Evolutionary conservation across 2,329 filamentous ascomycete genomes (phyloP), one percentile per base, ranked within the genome.

Genomic region (Ophiostoma populinum): DNA sequence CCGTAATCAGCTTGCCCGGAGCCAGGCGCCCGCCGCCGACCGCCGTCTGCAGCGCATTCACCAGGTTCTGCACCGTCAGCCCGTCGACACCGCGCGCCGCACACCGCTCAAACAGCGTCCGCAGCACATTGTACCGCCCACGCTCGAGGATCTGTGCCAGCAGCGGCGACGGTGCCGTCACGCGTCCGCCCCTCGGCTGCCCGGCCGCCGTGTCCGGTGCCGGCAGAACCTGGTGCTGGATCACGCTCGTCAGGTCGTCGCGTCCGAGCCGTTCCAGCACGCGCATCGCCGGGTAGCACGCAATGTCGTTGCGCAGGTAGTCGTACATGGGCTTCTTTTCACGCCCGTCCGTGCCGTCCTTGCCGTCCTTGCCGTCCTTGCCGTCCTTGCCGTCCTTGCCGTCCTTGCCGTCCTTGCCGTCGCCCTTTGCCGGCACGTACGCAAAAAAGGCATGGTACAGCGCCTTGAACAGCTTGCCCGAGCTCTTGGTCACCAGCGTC

Each of bases 391-490:
- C n/a, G n/a, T n/a, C n/a, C n/a, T n/a, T n/a, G n/a, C n/a, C n/a
- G n/a, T n/a, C n/a, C n/a, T n/a, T n/a, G n/a, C n/a, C n/a, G n/a
- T n/a, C n/a, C n/a, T n/a, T n/a, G n/a, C n/a, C n/a, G n/a, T n/a
- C n/a, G 13, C 27, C 29, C 18, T 32, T n/a, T 2, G n/a, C 15
- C 8, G 83, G 72, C 11, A 79, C 8, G 18, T 37, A 75, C 41
- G 76, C 78, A 54, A 95, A 80, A 43, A 85, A 71, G 44, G 77
- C 75, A 39, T 68, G 72, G 56, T 92, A 87, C 6, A 98, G 65
- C 11, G 73, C 70, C 55, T 93, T 94, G 69, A 95, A 98, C 22
- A 85, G 58, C 55, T 90, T 93, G 28, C 81, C 85, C 0, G 90
- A 85, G 12, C 77, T 73, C 49, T 79, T 68, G 18, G 75, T 69